Evolutionary conservation across 768 basidiomycete species (phyloP).

Genomic region (Dentipellis sp.): DNA sequence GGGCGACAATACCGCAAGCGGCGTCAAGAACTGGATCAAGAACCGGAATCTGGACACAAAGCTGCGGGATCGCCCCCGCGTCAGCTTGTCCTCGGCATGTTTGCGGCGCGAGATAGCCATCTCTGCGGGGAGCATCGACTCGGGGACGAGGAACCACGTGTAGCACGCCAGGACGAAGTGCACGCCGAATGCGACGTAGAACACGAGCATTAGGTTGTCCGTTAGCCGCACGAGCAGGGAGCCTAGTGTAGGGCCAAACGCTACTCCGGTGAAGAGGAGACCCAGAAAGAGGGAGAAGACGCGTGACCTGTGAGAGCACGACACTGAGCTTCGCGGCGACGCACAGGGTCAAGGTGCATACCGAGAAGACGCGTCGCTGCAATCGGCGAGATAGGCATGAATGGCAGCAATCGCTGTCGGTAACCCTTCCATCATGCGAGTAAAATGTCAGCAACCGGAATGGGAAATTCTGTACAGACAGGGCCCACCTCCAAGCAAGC

Average conservation of each 20-base stretch:
- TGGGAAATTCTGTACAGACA: too few relatives aligned
- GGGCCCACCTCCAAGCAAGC: slow-evolving; percentile 2
- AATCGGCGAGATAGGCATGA: slow-evolving; percentile 2
- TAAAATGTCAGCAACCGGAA: neutral
- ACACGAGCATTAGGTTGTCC: neutral
- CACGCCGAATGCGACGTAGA: slow-evolving; percentile 1
- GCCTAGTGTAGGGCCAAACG: neutral
- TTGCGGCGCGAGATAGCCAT: slow-evolving; percentile 1
- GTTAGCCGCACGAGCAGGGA: neutral
- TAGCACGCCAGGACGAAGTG: neutral
- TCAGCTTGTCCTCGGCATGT: neutral
- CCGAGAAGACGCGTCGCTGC: neutral
- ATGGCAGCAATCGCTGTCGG: neutral
- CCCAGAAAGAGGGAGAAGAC: slow-evolving; percentile 1
- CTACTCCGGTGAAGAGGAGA: slow-evolving; percentile 1
- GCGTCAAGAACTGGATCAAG: neutral
- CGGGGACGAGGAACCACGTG: neutral
- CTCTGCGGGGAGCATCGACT: slow-evolving; percentile 2
- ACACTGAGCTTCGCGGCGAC: neutral
- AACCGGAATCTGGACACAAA: neutral
- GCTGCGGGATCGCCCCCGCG: neutral
- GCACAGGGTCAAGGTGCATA: neutral
- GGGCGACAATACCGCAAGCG: neutral
- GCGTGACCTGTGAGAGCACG: neutral
- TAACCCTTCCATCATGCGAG: neutral